Evolutionary conservation across 495 filamentous ascomycete species (phyloP).

Genomic region (Neurospora cerealis): DNA sequence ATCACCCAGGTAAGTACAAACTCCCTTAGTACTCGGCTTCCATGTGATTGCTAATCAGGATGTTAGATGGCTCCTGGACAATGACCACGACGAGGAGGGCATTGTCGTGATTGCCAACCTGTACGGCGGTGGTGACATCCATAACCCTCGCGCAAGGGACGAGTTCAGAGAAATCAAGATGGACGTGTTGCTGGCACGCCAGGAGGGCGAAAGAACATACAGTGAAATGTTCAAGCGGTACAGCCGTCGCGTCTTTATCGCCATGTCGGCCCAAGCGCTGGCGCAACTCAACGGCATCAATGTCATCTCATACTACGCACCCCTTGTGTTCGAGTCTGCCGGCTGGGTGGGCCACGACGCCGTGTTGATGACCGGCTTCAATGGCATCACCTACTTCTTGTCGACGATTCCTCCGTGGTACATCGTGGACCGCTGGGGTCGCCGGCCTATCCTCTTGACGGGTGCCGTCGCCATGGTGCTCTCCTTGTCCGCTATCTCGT

Average conservation of each 20-base stretch:
- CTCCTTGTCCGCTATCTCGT: conserved; percentile 85
- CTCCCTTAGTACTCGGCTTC: neutral
- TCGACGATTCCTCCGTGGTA: conserved; percentile 97
- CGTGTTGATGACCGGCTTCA: conserved; percentile 96
- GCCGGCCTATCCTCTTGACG: conserved; percentile 80
- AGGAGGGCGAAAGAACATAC: conserved; percentile 90
- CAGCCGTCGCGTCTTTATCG: conserved; percentile 85
- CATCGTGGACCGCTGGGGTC: conserved; percentile 86
- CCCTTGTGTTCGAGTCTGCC: conserved; percentile 90
- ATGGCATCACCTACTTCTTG: conserved; percentile 80
- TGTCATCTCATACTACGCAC: conserved; percentile 98
- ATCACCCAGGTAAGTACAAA: conserved; percentile 66
- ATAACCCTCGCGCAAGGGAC: conserved; percentile 79
- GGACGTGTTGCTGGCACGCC: conserved; percentile 83
- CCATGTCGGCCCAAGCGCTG: conserved; percentile 95
- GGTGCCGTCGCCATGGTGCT: conserved; percentile 87
- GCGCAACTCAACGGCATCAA: conserved; percentile 98
- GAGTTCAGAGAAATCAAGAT: conserved; percentile 99
- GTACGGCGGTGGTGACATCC: conserved; percentile 90
- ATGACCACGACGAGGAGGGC: conserved; percentile 96
- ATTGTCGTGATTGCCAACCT: conserved; percentile 97
- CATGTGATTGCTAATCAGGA: conserved; percentile 6
- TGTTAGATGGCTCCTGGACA: conserved; percentile 84
- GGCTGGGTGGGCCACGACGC: conserved; percentile 86
- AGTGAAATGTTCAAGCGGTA: conserved; percentile 93